Evolutionary conservation across 345 rosid genomes (phyloP), one percentile per base, ranked within the genome.

Genomic region (Eucalyptus urophylla): DNA sequence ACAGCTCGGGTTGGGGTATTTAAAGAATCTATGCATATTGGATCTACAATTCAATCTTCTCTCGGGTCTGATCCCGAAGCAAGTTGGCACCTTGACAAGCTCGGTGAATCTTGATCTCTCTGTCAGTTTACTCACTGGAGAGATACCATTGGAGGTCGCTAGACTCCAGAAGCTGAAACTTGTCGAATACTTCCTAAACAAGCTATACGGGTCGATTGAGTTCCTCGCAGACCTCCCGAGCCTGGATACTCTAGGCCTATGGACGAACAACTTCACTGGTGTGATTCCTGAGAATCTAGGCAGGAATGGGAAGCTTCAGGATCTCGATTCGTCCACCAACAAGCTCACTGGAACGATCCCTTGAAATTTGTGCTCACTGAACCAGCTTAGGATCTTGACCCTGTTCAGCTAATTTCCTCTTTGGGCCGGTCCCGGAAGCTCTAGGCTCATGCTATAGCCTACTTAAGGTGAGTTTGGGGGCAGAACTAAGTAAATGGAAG

Each of bases 191-290:
- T 95, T 95, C 91, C 90, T 93, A 80, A 95, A 95, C 91, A 93
- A 90, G 85, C 80, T 95, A 65, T 95, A 95, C 40, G 95, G 97
- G 4, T 92, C 93, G 15, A 94, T 95, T 87, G 96, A 83, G 69
- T 93, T 89, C 96, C n/a, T n/a, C n/a, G n/a, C n/a, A 40, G 43
- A 40, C 43, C 43, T 40, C 43, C 43, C 43, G 43, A 40, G 90
- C 54, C 62, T 95, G 80, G 93, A 94, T 56, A 91, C 92, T 51
- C 92, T 95, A 67, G 92, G 86, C 54, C 92, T 95, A 10, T 95
- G 97, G 97, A 88, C 83, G 88, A 95, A 95, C 92, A 95, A 95
- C 89, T 92, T 95, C 92, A 95, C 95, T 1, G 96, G 97, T 14
- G 87, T 89, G 51, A 95, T 95, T 65, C 97, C 96, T 13, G 86